Conservation (phyloP, 2,329 filamentous ascomycete genomes). For the Fusarium scirpi region DNA sequence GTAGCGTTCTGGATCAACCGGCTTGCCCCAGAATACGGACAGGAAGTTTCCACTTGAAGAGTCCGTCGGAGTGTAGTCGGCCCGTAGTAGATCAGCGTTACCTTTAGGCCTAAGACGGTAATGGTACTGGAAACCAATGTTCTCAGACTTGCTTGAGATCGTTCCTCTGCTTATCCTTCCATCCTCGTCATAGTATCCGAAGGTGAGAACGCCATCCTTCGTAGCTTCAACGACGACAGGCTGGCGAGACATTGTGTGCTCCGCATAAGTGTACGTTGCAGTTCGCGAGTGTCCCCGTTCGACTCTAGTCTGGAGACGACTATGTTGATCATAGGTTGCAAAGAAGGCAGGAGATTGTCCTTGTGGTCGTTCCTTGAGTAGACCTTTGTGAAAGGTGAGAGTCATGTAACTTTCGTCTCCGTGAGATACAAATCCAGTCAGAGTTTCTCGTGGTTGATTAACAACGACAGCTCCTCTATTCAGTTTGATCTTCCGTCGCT, state of each 20-base stretch:
- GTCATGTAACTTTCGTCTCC: conserved; percentile 3
- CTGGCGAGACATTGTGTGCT: conserved; percentile 10
- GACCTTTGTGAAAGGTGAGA: background rate
- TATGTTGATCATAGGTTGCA: background rate
- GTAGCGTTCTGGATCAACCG: conserved; percentile 26
- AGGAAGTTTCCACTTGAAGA: conserved; percentile 8
- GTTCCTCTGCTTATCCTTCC: conserved; percentile 30
- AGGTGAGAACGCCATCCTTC: conserved; percentile 1
- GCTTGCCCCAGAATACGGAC: conserved; percentile 40
- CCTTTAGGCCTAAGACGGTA: conserved; percentile 25
- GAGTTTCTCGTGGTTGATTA: background rate
- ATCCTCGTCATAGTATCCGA: conserved; percentile 33
- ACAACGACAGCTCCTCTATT: conserved; percentile 2
- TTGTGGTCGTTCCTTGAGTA: background rate
- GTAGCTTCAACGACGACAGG: conserved; percentile 19
- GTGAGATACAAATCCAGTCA: conserved; percentile 1
- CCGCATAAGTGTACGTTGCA: conserved; percentile 26
- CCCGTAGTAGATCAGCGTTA: conserved; percentile 28
- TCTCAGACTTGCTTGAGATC: background rate
- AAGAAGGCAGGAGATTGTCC: background rate
- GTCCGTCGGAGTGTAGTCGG: conserved; percentile 19
- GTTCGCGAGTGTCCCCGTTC: background rate
- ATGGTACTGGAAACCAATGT: conserved; percentile 35
- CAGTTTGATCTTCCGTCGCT: conserved; percentile 7
- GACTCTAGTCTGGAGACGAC: background rate